A percentile compares a stretch with the other conserved stretches of the same genome.
These are phyloP conservation scores for Kodamaea hsintzibuensis DNA, from an alignment of 805 yeast genomes.

Conservation along the genomic window DNA sequence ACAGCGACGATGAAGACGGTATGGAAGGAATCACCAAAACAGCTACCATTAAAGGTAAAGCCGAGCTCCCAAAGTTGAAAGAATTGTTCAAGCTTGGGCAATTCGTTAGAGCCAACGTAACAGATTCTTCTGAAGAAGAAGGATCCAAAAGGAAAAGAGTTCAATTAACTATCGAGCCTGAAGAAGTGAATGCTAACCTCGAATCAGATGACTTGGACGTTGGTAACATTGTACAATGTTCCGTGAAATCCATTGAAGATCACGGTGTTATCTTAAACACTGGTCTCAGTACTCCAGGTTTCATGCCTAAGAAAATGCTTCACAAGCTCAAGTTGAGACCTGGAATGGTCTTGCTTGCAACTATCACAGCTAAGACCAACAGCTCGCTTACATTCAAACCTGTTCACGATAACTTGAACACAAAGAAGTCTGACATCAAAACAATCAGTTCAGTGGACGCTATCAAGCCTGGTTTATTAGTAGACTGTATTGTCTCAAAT, in stretches of 20 bases:
- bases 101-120: constrained; percentile 84
- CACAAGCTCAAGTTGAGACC: constrained; percentile 27
- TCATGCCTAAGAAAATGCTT: constrained; percentile 59
- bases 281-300: constrained; percentile 67
- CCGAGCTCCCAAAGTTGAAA: constrained; percentile 57
- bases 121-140: constrained; percentile 26
- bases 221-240: constrained; percentile 71
- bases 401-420: constrained; percentile 36
- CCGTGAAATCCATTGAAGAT: constrained; percentile 82
- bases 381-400: constrained; percentile 63
- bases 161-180: constrained; percentile 73
- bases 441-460: constrained; percentile 75
- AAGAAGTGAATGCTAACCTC: constrained; percentile 60
- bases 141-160: constrained; percentile 56
- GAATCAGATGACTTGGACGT: constrained; percentile 62
- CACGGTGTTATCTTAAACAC: constrained; percentile 81
- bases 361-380: constrained; percentile 46
- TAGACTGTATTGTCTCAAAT: constrained; percentile 69
- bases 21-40: constrained; percentile 20
- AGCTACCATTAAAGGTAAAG: constrained; percentile 23
- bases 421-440: constrained; percentile 48
- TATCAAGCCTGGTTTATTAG: constrained; percentile 80
- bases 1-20: constrained; percentile 35
- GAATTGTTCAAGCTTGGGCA: constrained; percentile 69
- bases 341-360: constrained; percentile 73